Conservation (phyloP, 805 yeast species). For the Hanseniaspora valbyensis region DNA sequence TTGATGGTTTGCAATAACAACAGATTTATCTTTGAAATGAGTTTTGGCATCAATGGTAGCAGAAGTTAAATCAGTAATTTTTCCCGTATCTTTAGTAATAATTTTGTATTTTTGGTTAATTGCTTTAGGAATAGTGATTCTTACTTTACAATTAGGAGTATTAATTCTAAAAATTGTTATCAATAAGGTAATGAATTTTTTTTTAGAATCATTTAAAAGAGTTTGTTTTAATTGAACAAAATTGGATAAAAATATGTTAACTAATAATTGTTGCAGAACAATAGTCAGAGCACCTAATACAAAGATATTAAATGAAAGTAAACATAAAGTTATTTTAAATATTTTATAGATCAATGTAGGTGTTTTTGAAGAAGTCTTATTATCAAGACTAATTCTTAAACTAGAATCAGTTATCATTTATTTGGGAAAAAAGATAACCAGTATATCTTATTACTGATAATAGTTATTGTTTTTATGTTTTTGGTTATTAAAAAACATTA, state of each 20-base stretch:
- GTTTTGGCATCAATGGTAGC: constrained; percentile 17
- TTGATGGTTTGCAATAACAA: constrained; percentile 82
- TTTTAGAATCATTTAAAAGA: constrained; percentile 44
- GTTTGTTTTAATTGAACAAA: constrained; percentile 32
- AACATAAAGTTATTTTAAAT: constrained; percentile 17
- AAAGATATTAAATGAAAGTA: constrained; percentile 23
- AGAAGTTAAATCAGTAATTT: constrained; percentile 24
- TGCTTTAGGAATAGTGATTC: constrained; percentile 37
- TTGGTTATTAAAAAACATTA: no score
- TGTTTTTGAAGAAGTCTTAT: not conserved
- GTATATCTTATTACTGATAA: no score
- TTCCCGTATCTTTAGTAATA: constrained; percentile 1
- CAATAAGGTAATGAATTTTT: constrained; percentile 45
- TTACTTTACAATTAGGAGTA: constrained; percentile 40
- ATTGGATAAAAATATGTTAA: constrained; percentile 27
- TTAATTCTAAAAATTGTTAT: constrained; percentile 40
- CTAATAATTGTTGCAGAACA: constrained; percentile 37
- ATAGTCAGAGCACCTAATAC: constrained; percentile 35
- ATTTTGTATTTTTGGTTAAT: constrained; percentile 15
- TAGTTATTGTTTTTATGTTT: no score
- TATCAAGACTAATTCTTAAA: not conserved
- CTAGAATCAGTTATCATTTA: not conserved
- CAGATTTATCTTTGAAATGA: constrained; percentile 39
- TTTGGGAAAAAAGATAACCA: no score
- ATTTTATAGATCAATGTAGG: constrained; percentile 10